Conservation (phyloP, 2,329 filamentous ascomycete genomes). For the Exophiala sp. region DNA sequence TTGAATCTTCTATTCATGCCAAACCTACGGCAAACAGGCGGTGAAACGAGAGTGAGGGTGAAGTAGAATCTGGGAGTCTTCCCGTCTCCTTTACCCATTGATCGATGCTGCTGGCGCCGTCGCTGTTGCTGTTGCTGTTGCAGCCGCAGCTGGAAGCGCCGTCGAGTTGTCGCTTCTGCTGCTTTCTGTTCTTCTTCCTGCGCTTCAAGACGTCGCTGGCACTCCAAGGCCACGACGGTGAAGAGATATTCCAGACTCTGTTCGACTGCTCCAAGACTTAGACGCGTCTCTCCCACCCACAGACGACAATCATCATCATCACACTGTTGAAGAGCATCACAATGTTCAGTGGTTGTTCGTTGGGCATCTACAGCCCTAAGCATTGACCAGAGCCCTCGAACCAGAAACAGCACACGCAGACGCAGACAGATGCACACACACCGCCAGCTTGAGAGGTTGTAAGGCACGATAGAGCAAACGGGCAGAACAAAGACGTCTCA, state of each 20-base stretch:
- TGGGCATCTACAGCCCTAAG: constrained; percentile 1
- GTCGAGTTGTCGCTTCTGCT: background rate
- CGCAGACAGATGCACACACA: background rate
- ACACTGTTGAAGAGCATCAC: constrained; percentile 14
- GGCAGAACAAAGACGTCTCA: constrained; percentile 1
- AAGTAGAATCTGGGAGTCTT: constrained; percentile 7
- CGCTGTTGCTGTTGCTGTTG: constrained; percentile 1
- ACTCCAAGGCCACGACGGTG: background rate
- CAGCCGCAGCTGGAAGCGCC: background rate
- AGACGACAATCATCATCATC: constrained; percentile 16
- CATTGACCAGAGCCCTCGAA: constrained; percentile 10
- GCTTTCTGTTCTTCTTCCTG: background rate
- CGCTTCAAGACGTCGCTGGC: background rate
- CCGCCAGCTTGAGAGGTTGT: constrained; percentile 3
- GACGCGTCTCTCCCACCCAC: constrained; percentile 5
- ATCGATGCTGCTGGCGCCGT: constrained; percentile 2
- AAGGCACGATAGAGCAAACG: constrained; percentile 6
- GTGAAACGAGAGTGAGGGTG: constrained; percentile 19
- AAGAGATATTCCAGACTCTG: background rate
- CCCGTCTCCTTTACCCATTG: constrained; percentile 13
- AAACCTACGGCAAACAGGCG: constrained; percentile 14
- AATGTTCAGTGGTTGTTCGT: constrained; percentile 18
- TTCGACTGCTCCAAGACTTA: background rate
- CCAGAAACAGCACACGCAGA: constrained; percentile 4
- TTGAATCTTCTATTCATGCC: constrained; percentile 22